phyloP scores from a whole-genome alignment of 768 basidiomycete species.

The Lactifluus hygrophoroides region DNA sequence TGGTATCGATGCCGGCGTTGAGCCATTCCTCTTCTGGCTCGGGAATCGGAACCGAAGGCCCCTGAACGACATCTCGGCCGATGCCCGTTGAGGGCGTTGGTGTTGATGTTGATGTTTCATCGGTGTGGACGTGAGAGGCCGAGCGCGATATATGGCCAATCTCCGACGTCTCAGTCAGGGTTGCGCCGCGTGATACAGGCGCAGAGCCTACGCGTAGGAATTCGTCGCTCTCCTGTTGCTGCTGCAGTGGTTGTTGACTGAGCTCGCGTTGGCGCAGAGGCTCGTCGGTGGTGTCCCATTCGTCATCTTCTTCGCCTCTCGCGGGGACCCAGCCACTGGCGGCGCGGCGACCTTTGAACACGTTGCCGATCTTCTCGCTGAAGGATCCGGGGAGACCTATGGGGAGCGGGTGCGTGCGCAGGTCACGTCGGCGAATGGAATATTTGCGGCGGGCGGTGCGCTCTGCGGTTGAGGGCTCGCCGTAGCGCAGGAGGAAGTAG shows the following conservation, averaged over 20 bases:
- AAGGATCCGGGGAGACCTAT: conserved; percentile 18
- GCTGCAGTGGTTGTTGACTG: neutral
- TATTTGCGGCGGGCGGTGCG: conserved; percentile 26
- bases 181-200: neutral
- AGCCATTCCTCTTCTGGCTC: conserved; percentile 9
- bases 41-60: neutral
- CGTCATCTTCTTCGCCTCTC: conserved; percentile 1
- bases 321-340: conserved; percentile 18
- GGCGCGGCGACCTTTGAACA: conserved; percentile 16
- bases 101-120: neutral
- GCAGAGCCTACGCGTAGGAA: neutral
- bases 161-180: neutral
- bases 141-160: neutral
- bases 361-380: conserved; percentile 15
- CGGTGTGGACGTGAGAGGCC: conserved; percentile 8
- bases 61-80: neutral
- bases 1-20: neutral
- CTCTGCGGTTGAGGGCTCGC: conserved; percentile 36
- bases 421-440: conserved; percentile 11
- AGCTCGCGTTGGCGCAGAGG: neutral
- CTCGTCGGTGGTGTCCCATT: conserved; percentile 18
- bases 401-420: conserved; percentile 14
- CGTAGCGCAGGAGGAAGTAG: conserved; percentile 46
- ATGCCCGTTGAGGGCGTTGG: too few relatives aligned
- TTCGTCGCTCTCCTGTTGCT: neutral